Base-by-base conservation (phyloP, 2,329 filamentous ascomycete species). In the Gnomoniopsis sp. region DNA sequence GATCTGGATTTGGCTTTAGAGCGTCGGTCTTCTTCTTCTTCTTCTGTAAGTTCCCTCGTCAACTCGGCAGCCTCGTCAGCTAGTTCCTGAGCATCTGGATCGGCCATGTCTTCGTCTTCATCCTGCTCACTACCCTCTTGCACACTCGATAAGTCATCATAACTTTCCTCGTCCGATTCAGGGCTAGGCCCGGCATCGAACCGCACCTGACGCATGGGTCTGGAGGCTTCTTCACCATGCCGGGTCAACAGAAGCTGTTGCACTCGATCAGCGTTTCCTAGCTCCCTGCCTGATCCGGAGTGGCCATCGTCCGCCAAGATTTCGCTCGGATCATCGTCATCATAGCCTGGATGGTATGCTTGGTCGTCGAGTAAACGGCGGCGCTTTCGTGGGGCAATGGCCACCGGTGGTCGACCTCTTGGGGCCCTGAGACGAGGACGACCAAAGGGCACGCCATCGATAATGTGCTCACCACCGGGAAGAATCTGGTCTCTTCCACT, bases 371-470 rank as follows among this genome's bases (percentile, higher is more conserved):
- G 70, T 64, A 88, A 65, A 65, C 85, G 79, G 38, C 80, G 81
- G 65, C 83, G 82, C 70, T 95, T 96, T 62, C 87, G 81, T 1
- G 91, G 87, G 0, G 90, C 89, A 17, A 96, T 90, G 14, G 80
- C 75, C 43, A 96, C 76, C 0, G 81, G 70, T 1, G 91, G 91
- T 49, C 91, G 82, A 58, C 80, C 79, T 8, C 79, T 78, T 0
- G 82, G 78, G 1, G 75, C 68, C 65, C 83, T 83, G 10, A 93
- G 75, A 68, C 86, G 86, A 1, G 88, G 87, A 60, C 88, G 83
- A 2, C 93, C 93, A 70, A 93, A 96, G 0, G 91, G 84, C 21
- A 96, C 79, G 3, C 93, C 93, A 70, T 98, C 93, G 12, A 95
- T 81, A 6, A 97, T 79, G 69, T 93, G 92, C 64, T 81, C 88